phyloP scores from a whole-genome alignment of 805 yeast species.

The Spathaspora gorwiae region DNA sequence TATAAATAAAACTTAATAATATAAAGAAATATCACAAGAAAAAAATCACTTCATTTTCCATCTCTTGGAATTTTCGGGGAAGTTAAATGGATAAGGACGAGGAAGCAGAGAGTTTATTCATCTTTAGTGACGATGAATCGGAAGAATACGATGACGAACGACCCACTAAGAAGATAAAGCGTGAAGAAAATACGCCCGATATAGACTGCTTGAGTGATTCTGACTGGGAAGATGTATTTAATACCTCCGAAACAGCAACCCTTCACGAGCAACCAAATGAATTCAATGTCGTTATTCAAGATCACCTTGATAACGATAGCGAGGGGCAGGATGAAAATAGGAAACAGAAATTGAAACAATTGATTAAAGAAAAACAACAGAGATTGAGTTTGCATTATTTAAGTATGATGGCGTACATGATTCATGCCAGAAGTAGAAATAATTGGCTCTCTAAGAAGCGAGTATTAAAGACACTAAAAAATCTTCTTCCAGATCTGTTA shows the following conservation, averaged over 20 bases:
- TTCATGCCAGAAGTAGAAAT: conserved; percentile 19
- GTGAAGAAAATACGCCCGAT: conserved; percentile 2
- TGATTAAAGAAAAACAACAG: conserved; percentile 5
- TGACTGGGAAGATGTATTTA: conserved; percentile 17
- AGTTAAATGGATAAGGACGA: neutral
- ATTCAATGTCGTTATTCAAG: neutral
- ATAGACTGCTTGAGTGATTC: conserved; percentile 6
- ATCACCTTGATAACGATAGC: neutral
- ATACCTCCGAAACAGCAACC: neutral
- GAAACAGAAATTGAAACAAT: conserved; percentile 1
- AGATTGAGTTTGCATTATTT: conserved; percentile 15
- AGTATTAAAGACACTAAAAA: conserved; percentile 19
- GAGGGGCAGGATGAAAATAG: neutral
- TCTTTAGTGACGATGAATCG: conserved; percentile 3
- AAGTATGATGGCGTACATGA: conserved; percentile 20
- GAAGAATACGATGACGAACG: conserved; percentile 4
- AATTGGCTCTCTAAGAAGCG: conserved; percentile 13
- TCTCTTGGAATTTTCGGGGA: no score
- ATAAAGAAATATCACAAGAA: no score
- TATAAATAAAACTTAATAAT: neutral
- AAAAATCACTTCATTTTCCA: no score
- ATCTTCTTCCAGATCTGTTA: conserved; percentile 20
- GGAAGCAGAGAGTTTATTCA: neutral
- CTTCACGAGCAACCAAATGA: neutral
- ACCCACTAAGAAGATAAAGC: neutral